Evolutionary conservation across 495 filamentous ascomycete genomes (phyloP), one percentile per base, ranked within the genome.

Genomic region (Trichoderma erinaceum): DNA sequence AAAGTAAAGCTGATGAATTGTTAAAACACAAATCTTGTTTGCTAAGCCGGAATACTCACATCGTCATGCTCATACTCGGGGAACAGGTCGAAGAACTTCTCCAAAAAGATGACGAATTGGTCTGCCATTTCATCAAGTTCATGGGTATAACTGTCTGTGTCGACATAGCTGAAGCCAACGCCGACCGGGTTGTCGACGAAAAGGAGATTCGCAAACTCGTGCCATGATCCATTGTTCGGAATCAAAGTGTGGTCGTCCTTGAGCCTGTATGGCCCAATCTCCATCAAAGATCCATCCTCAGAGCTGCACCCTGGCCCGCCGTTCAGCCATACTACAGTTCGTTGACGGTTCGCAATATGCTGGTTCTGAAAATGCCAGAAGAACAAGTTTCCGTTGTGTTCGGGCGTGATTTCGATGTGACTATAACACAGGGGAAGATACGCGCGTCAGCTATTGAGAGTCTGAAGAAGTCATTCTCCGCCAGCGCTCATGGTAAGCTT

Each of bases 151-250:
- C 85, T 88, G 76, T 98, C 82, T 6, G 90, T 92, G 72, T 97
- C 88, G 71, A 92, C 94, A 76, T 92, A 98, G 80, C 95, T 98
- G 79, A 89, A 99, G 1, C 95, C 95, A 7, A 95, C 97, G 8
- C 96, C 95, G 41, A 98, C 92, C 0, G 95, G 95, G 74, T 97
- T 93, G 73, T 99, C 95, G 66, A 99, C 92, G 73, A 99, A 99
- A 66, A 99, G 84, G 66, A 99, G 71, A 71, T 98, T 97, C 67
- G 95, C 92, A 73, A 98, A 98, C 78, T 98, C 96, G 76, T 97
- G 89, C 95, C 95, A 99, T 3, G 92, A 90, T 4, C 96, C 95
- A 32, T 91, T 84, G 73, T 97, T 99, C 72, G 93, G 91, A 68
- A 83, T 80, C 50, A 99, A 78, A 0, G 84, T 89, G 65, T 93